Base-by-base conservation (phyloP, 805 yeast genomes). In the Cyberlindnera samutprakarnensis region DNA sequence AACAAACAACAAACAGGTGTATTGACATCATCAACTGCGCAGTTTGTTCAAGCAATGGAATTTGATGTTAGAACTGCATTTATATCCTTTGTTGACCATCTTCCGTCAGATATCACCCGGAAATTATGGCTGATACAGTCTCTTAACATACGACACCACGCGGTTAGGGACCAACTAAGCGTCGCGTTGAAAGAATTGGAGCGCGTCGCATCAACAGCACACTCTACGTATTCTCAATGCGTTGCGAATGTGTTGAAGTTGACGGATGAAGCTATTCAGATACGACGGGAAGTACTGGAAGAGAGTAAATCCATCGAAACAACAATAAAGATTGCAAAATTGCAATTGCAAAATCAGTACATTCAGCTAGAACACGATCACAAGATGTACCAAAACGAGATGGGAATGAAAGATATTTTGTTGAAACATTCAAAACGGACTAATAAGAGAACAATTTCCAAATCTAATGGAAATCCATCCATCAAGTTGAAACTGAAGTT, bases 91-190 rank as follows among this genome's bases (percentile, higher is more conserved):
- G 49, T 63, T 31, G 71, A 65, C 36, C 69, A 64, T 38, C 49
- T 64, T 12, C 69, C 69, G 0, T 56, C 66, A 16, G 68, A 64
- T 27, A 42, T 64, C n/a, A 56, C 63, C 10, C 47, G 70, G 15
- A 53, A 63, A 23, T 41, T 63, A 13, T 63, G 70, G 68, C 42
- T 58, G 11, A 45, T 62, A 6, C 68, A 64, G 33, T 47, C 61
- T 1, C 38, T 63, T 6, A 61, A 61, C 39, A 31, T 38, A 25
- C 25, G 44, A 14, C 38, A 47, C 21, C 33, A 40, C 24, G 31
- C 42, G n/a, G 30, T 39, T 4, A 33, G 44, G 12, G 21, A 39
- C 2, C 37, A 43, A 21, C 41, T 46, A 15, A 42, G 42, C 6
- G 4, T 36, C 4, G 30, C 31, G 4, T 32, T 51, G 7, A 35